Base-by-base conservation (phyloP, 2,329 filamentous ascomycete genomes). In the Cercospora janseana region DNA sequence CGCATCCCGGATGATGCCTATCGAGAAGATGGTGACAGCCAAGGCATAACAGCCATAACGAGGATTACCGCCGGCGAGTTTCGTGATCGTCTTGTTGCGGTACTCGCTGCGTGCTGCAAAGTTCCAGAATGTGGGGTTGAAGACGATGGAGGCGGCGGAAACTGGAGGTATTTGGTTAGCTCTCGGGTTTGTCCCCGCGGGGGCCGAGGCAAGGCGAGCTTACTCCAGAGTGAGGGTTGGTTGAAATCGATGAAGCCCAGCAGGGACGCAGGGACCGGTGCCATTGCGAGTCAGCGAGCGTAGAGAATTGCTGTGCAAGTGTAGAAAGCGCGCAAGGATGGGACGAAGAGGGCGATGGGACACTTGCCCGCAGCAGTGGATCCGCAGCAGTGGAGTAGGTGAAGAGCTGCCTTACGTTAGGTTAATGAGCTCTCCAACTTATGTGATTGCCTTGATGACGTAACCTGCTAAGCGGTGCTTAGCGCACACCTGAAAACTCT, bases 121-220 rank as follows among this genome's bases (percentile, higher is more conserved):
- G 70, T 98, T 98, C 93, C 93, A 98, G 72, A 96, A 97, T n/a
- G 93, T 85, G 16, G 93, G 93, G 72, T 98, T 98, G 74, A 98
- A 97, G 41, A 85, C 79, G 72, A 98, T 95, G 46, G 87, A 81
- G 49, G 77, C 79, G 38, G 58, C 61, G 12, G 61, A 55, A 31
- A 63, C 57, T 62, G 49, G 26, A 44, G 20, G 5, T 16, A 27
- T 26, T 50, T 15, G 38, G 46, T 51, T 9, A 43, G 31, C 28
- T 18, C 41, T 50, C 31, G 18, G 15, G 18, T 7, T 18, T 7
- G 12, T 21, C 6, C 13, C 7, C 31, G 31, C 21, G 8, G 41
- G 23, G 38, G 13, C 43, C 13, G 34, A 27, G 23, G n/a, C 26
- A n/a, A 15, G 8, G 29, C 8, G 28, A n/a, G 69, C 72, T 54